These are phyloP conservation scores for Vitis hybrid DNA, from an alignment of 177 flowering plant species.

Conservation along the genomic window DNA sequence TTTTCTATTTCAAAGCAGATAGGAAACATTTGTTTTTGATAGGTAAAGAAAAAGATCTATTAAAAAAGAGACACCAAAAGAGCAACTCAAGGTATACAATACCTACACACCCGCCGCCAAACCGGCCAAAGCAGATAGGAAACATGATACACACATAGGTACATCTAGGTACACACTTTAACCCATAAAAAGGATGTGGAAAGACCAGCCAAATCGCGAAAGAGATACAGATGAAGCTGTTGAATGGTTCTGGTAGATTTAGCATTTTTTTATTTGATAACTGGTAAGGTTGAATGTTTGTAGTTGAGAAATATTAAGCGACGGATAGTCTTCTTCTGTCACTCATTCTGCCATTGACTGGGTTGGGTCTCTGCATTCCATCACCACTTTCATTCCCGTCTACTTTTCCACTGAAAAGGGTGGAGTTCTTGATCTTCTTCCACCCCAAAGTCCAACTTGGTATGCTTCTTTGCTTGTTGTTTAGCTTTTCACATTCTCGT, in stretches of 20 bases:
- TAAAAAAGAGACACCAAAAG: too few species aligned
- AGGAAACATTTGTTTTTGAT: neutral
- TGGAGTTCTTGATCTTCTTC: constrained; percentile 59
- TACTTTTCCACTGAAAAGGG: constrained; percentile 34
- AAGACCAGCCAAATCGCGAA: neutral
- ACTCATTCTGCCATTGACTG: constrained; percentile 10
- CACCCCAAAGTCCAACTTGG: constrained; percentile 51
- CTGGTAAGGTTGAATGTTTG: neutral
- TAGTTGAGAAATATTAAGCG: constrained; percentile 20
- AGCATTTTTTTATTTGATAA: neutral
- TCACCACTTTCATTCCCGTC: constrained; percentile 33
- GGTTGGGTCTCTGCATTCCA: constrained; percentile 15
- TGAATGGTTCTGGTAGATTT: neutral
- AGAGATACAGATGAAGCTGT: neutral
- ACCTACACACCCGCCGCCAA: too few species aligned
- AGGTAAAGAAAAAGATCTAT: too few species aligned
- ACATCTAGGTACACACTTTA: neutral
- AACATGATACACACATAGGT: neutral
- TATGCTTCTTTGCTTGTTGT: constrained; percentile 32
- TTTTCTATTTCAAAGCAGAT: neutral
- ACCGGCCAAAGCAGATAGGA: neutral
- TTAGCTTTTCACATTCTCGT: constrained; percentile 48
- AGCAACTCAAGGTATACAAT: too few species aligned
- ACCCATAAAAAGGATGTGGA: too few species aligned
- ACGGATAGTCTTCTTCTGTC: constrained; percentile 39